A percentile compares a stretch with the other conserved stretches of the same genome.
Conservation (phyloP, 495 filamentous ascomycete species). For the Trichoderma gamsii region DNA sequence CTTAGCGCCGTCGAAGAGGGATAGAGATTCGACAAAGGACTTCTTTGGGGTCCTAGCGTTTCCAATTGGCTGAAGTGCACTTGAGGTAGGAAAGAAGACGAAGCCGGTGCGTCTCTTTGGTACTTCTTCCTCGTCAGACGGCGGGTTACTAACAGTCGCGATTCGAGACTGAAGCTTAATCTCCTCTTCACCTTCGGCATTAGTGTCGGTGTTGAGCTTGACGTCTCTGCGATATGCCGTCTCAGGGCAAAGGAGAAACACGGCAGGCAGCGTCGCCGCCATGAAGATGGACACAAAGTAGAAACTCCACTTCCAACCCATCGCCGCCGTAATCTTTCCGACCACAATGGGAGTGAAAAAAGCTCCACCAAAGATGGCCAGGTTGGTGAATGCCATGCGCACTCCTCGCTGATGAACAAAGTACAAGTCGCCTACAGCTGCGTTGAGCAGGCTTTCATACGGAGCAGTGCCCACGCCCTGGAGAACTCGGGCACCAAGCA, state of each 20-base stretch:
- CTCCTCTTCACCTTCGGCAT: slow-evolving; percentile 18
- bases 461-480: slow-evolving; percentile 72
- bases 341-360: slow-evolving; percentile 88
- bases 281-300: slow-evolving; percentile 69
- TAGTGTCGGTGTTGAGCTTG: slow-evolving; percentile 57
- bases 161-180: not conserved
- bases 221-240: slow-evolving; percentile 67
- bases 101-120: slow-evolving; percentile 1
- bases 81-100: slow-evolving; percentile 8
- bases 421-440: slow-evolving; percentile 69
- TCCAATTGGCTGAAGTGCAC: slow-evolving; percentile 7
- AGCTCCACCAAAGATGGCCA: slow-evolving; percentile 83
- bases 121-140: not conserved
- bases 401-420: slow-evolving; percentile 77
- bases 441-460: slow-evolving; percentile 72
- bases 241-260: slow-evolving; percentile 78
- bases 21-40: slow-evolving; percentile 50
- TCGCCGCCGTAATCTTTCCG: slow-evolving; percentile 69
- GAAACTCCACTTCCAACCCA: slow-evolving; percentile 78
- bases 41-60: slow-evolving; percentile 33
- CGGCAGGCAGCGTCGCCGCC: slow-evolving; percentile 53
- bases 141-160: not conserved
- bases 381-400: slow-evolving; percentile 84
- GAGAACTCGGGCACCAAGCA: slow-evolving; percentile 69
- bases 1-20: slow-evolving; percentile 75